Evolutionary conservation across 805 yeast species (phyloP), one percentile per base, ranked within the genome.

Genomic region (Naumovozyma dairenensis): DNA sequence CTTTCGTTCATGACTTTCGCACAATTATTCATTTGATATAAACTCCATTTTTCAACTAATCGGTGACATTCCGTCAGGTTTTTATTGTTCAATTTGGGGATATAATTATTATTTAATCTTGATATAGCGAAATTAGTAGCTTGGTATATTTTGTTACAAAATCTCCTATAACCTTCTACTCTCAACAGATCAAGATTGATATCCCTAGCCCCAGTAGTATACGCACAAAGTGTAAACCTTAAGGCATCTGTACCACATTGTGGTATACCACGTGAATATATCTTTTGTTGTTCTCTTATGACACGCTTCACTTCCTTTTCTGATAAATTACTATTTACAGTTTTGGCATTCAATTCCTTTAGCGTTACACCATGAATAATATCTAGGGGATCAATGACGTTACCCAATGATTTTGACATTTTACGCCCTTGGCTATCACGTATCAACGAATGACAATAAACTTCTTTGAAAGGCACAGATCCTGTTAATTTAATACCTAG

Each of bases 181-280:
- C 96, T 80, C 58, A 82, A 68, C 47, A 92, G 85, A 58, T 92
- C 96, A 57, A 89, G 69, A 66, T 87, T 89, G 60, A 89, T 89
- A 56, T 89, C 97, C 63, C 96, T 77, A 48, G 94, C 95, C 63
- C 96, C 97, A 31, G 96, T 87, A 31, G 94, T 80, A 69, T 87
- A 89, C 32, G 96, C 94, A 73, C 97, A 89, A 43, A 89, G 72
- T 25, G 97, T 96, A 57, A 89, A 92, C 66, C 98, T 77, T 63
- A 89, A 67, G 29, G 97, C 98, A 63, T 89, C 98, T 30, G 96
- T 84, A 66, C 98, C 98, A 72, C 97, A 92, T 66, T 89, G 94
- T 34, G 96, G 96, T 46, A 89, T 87, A 66, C 97, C 97, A 48
- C 77, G 75, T 40, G 97, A 96, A 69, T 83, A 89, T 6, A 89